Conservation (phyloP, 192 early-diverging fungal species). For the Oehlia diaphana region DNA sequence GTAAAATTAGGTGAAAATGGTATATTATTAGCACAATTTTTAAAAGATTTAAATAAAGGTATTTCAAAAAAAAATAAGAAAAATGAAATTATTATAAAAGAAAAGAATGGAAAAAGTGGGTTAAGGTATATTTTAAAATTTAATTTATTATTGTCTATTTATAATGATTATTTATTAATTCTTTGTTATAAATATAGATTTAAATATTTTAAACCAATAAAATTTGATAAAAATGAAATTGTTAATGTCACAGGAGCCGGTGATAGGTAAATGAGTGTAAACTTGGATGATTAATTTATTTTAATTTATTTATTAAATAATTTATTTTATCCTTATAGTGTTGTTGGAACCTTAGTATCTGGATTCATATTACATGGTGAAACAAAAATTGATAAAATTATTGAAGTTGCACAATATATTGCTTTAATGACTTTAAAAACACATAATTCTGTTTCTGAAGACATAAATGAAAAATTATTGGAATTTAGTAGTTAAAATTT, state of each 20-base stretch:
- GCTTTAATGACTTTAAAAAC: conserved; percentile 43
- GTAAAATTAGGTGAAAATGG: conserved; percentile 74
- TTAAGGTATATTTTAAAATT: neutral
- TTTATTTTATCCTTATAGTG: conserved; percentile 44
- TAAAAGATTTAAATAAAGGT: conserved; percentile 12
- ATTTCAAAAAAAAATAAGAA: neutral
- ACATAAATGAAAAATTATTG: conserved; percentile 4
- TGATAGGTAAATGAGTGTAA: conserved; percentile 53
- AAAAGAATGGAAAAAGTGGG: neutral
- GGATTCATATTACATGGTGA: conserved; percentile 35
- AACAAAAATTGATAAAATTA: conserved; percentile 33
- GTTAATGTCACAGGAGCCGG: conserved; percentile 79
- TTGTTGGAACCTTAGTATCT: conserved; percentile 70
- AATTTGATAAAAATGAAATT: conserved; percentile 33
- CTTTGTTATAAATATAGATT: conserved; percentile 10
- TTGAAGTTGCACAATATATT: conserved; percentile 35
- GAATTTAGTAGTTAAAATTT: neutral
- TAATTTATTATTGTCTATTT: neutral
- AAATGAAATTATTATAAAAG: conserved; percentile 5
- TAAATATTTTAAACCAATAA: conserved; percentile 39
- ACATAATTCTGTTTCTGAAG: conserved; percentile 35
- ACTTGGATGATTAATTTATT: neutral
- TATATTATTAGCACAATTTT: conserved; percentile 39
- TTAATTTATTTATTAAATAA: neutral
- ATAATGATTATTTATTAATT: neutral